A percentile compares a stretch with the other conserved stretches of the same genome.
Evolutionary conservation across 1,139 yeast genomes (phyloP).

Genomic region (Pichiaceae sp.): DNA sequence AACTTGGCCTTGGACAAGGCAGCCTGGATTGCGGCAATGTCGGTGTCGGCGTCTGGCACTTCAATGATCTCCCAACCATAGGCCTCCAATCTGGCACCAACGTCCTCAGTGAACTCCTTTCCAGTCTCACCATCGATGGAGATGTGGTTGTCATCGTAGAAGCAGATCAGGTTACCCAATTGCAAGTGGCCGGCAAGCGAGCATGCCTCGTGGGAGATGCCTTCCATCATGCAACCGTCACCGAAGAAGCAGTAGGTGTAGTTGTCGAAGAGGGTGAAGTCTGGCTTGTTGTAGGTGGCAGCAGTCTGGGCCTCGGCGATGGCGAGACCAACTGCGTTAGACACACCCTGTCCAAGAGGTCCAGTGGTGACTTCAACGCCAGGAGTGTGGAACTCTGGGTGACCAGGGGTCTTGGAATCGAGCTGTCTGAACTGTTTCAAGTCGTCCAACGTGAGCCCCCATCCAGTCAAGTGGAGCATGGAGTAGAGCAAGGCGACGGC

Average conservation of each 20-base stretch:
- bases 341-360: conserved; percentile 98
- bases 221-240: conserved; percentile 99
- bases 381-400: conserved; percentile 82
- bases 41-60: conserved; percentile 78
- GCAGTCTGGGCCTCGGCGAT: conserved; percentile 90
- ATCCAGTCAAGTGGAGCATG: conserved; percentile 80
- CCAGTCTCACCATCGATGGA: conserved; percentile 93
- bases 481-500: conserved; percentile 90
- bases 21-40: conserved; percentile 58
- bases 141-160: conserved; percentile 96
- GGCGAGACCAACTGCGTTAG: conserved; percentile 96
- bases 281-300: conserved; percentile 91
- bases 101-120: conserved; percentile 94
- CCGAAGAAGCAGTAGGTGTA: conserved; percentile 81
- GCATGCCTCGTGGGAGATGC: conserved; percentile 90
- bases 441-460: conserved; percentile 75
- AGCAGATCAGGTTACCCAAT: conserved; percentile 88
- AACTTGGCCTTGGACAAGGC: conserved; percentile 71
- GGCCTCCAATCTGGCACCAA: conserved; percentile 73
- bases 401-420: conserved; percentile 92
- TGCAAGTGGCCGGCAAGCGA: conserved; percentile 96
- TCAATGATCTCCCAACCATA: conserved; percentile 90
- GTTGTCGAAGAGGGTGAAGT: conserved; percentile 56
- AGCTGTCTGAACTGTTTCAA: conserved; percentile 87
- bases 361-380: conserved; percentile 99